Evolutionary conservation across 2,329 filamentous ascomycete species (phyloP).

Genomic region (Ophiostoma sp.): DNA sequence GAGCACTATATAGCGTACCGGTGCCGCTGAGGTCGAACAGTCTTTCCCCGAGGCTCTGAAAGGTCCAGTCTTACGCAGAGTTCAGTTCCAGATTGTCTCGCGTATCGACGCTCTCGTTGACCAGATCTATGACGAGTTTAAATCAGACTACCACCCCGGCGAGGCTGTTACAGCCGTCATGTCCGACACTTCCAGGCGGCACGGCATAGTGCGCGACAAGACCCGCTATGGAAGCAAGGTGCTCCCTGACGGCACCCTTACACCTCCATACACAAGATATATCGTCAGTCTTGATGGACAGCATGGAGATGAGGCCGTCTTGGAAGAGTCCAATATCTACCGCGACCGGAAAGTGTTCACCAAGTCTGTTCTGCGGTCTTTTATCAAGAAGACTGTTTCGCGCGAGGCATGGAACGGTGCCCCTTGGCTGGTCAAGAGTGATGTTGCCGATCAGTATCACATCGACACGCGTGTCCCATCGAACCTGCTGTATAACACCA

Average conservation of each 20-base stretch:
- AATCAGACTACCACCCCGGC: constrained; percentile 83
- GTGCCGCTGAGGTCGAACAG: constrained; percentile 82
- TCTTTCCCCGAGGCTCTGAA: constrained; percentile 88
- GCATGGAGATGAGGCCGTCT: constrained; percentile 65
- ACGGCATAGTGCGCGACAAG: constrained; percentile 79
- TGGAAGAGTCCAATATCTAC: constrained; percentile 74
- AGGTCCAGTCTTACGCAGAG: constrained; percentile 79
- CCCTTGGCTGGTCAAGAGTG: constrained; percentile 87
- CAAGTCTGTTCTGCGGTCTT: constrained; percentile 86
- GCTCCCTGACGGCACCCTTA: constrained; percentile 62
- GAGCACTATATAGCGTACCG: constrained; percentile 52
- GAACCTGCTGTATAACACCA: constrained; percentile 75
- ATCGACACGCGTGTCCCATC: constrained; percentile 83
- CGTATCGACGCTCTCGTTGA: constrained; percentile 78
- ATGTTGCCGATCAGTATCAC: constrained; percentile 72
- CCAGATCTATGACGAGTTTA: constrained; percentile 70
- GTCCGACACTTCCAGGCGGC: constrained; percentile 60
- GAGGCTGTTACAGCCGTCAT: constrained; percentile 73
- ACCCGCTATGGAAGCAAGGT: constrained; percentile 63
- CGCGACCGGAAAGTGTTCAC: constrained; percentile 90
- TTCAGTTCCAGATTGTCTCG: constrained; percentile 84
- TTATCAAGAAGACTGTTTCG: constrained; percentile 90
- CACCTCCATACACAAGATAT: constrained; percentile 70
- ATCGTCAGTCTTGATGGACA: constrained; percentile 68
- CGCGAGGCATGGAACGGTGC: constrained; percentile 93